phyloP scores from a whole-genome alignment of 2,329 filamentous ascomycete species.

The Daldinia eschscholtzii region DNA sequence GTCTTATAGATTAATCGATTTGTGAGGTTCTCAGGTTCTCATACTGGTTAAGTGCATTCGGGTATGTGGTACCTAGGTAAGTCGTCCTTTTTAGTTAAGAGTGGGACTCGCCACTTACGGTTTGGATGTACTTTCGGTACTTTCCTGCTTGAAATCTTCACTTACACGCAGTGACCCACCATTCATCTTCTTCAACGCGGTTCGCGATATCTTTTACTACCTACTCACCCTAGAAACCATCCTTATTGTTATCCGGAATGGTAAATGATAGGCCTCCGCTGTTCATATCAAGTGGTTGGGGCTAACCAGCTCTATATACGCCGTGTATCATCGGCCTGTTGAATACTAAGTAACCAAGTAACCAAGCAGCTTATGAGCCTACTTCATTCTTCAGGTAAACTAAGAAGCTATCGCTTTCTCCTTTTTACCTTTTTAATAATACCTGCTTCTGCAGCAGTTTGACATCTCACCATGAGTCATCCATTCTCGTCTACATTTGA shows the following conservation, averaged over 20 bases:
- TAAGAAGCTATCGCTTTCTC: not conserved
- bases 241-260: conserved; percentile 24
- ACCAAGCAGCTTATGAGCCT: not conserved
- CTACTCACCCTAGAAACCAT: not conserved
- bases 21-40: not conserved
- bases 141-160: conserved; percentile 17
- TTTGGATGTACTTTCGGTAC: conserved; percentile 1
- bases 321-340: not conserved
- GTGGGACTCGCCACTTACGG: conserved; percentile 14
- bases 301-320: conserved; percentile 23
- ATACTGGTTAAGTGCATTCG: conserved; percentile 11
- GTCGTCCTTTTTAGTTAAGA: conserved; percentile 9
- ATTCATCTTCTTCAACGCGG: not conserved
- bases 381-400: not conserved
- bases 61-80: conserved; percentile 1
- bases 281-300: conserved; percentile 30
- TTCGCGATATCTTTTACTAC: not conserved
- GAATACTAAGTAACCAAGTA: conserved; percentile 4
- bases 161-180: conserved; percentile 1
- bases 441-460: not conserved
- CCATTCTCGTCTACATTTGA: conserved; percentile 46
- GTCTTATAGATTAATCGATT: not conserved
- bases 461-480: conserved; percentile 43
- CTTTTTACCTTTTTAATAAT: not conserved
- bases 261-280: not conserved